A percentile compares a stretch with the other conserved stretches of the same genome.
These are phyloP conservation scores for Trichoderma semiorbis DNA, from an alignment of 2,329 filamentous ascomycete species.

Conservation along the genomic window DNA sequence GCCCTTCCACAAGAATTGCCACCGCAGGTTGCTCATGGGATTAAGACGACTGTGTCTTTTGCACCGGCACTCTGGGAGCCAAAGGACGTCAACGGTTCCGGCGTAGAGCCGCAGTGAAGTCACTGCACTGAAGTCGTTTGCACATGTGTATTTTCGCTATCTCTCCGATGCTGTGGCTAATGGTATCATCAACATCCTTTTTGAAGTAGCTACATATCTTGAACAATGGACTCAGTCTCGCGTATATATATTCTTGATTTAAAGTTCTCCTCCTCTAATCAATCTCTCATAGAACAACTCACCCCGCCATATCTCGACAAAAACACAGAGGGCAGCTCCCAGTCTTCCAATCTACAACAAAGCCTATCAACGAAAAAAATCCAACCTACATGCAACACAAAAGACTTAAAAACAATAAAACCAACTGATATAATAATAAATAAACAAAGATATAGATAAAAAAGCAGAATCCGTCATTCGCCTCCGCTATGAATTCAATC, in stretches of 20 bases:
- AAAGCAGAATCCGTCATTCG: conserved; percentile 28
- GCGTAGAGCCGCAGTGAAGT: too few relatives aligned
- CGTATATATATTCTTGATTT: not conserved
- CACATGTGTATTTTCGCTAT: not conserved
- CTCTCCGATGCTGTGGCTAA: not conserved
- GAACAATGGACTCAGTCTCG: not conserved
- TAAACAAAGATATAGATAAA: conserved; percentile 11
- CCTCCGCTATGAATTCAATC: conserved; percentile 33
- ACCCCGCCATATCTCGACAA: too few relatives aligned
- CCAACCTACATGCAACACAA: not conserved
- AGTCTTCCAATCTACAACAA: not conserved
- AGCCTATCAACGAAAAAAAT: not conserved
- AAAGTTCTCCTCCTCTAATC: not conserved
- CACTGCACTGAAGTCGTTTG: not conserved
- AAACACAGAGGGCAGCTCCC: too few relatives aligned
- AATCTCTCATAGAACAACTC: too few relatives aligned
- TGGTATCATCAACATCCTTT: not conserved
- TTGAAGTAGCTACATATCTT: not conserved
- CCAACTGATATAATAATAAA: not conserved
- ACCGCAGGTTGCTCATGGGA: not conserved
- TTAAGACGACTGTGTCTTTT: not conserved
- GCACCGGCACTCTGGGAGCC: not conserved
- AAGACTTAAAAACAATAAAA: not conserved
- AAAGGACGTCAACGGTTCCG: not conserved
- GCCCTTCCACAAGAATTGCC: not conserved